phyloP scores from a whole-genome alignment of 192 early-diverging fungal genomes.

The Jimgerdemannia lactiflua region DNA sequence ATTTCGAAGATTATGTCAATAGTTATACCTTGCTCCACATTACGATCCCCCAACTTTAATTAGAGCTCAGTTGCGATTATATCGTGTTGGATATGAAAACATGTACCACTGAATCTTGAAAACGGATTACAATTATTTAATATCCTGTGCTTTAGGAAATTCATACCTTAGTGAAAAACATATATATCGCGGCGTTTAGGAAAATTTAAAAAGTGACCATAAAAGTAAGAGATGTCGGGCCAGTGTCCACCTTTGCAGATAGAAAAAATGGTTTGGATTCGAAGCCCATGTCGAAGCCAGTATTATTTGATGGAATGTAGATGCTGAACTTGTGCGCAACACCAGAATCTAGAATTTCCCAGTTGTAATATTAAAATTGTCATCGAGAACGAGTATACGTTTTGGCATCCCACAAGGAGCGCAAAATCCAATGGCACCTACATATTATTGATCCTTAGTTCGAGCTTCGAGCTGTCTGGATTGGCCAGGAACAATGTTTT shows the following conservation, averaged over 20 bases:
- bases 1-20: slow-evolving; percentile 16
- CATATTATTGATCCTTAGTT: slow-evolving; percentile 58
- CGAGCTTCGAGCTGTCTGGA: slow-evolving; percentile 57
- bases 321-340: slow-evolving; percentile 83
- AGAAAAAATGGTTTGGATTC: slow-evolving; percentile 80
- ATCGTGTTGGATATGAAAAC: slow-evolving; percentile 90
- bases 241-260: slow-evolving; percentile 65
- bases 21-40: slow-evolving; percentile 70
- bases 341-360: slow-evolving; percentile 61
- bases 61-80: slow-evolving; percentile 79
- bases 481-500: slow-evolving; percentile 69
- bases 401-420: too few relatives aligned
- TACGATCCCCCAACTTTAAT: slow-evolving; percentile 72
- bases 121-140: too few relatives aligned
- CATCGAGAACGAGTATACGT: not conserved
- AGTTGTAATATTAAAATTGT: slow-evolving; percentile 9
- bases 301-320: slow-evolving; percentile 95
- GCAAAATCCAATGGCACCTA: slow-evolving; percentile 22
- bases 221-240: slow-evolving; percentile 28
- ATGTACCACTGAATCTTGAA: slow-evolving; percentile 70
- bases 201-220: slow-evolving; percentile 2
- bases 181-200: too few relatives aligned
- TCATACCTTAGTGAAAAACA: too few relatives aligned
- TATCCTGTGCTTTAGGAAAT: too few relatives aligned
- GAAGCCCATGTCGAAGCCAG: slow-evolving; percentile 75